phyloP scores from a whole-genome alignment of 139 green algal species.

The Raphidocelis subcapitata region DNA sequence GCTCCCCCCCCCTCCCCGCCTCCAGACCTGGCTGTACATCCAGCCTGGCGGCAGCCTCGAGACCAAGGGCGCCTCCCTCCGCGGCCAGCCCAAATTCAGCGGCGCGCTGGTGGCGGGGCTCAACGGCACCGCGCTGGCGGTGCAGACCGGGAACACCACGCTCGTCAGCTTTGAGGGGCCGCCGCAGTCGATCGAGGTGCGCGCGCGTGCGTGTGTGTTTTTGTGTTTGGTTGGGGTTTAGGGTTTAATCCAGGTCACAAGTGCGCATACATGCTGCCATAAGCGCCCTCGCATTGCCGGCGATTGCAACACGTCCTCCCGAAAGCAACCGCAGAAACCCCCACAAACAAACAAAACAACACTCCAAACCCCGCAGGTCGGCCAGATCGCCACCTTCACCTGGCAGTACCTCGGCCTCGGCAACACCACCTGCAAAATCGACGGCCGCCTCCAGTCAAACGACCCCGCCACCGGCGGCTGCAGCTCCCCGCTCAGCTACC shows the following conservation, averaged over 20 bases:
- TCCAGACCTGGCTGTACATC: background rate
- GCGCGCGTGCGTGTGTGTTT: no score
- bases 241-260: no score
- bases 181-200: no score
- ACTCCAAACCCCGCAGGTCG: background rate
- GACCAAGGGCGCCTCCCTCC: background rate
- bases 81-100: background rate
- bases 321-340: no score
- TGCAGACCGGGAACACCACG: background rate
- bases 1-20: no score
- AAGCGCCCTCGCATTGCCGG: no score
- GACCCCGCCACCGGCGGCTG: background rate
- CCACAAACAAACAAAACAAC: no score
- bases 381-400: background rate
- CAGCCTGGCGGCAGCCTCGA: background rate
- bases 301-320: no score
- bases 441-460: background rate
- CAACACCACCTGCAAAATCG: background rate
- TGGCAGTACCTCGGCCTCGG: background rate
- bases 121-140: background rate
- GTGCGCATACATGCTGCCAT: no score
- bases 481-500: background rate
- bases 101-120: background rate
- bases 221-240: no score
- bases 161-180: background rate